Base-by-base conservation (phyloP, 164 flowering plant genomes). In the Umbellularia californica region DNA sequence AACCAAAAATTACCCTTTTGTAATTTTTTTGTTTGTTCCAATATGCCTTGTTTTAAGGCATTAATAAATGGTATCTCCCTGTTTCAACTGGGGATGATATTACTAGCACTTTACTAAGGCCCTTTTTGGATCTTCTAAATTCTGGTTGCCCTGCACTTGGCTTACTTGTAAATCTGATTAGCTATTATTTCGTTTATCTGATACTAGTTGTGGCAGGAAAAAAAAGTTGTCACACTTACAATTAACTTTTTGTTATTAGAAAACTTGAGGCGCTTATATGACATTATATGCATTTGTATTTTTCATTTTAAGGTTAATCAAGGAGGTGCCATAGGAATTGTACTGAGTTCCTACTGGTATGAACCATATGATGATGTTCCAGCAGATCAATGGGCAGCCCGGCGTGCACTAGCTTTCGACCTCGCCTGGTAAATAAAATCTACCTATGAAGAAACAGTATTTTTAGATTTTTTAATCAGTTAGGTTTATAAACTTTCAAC, bases 281-380 rank as follows among this genome's bases (percentile, higher is more conserved):
- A 67, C 70, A 20, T 5, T 13, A 30, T 28, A 33, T 33, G 20
- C 33, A 35, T 69, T 69, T 41, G 1, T 2, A 9, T 35, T 60
- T 12, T 11, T 58, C 50, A 22, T 24, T 12, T 60, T 72, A 17
- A 75, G 77, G 77, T 5, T 10, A 75, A 75, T 22, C 77, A 75
- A 69, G 77, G 77, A n/a, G 72, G 77, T 12, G 69, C 30, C 25
- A 69, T 75, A 12, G 77, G 77, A 58, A 69, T 75, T 11, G 77
- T 69, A 22, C 2, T 75, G 24, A 3, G 22, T 17, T 17, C 67
- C 51, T 23, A 69, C 25, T 69, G 77, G 77, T 75, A 68, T 69
- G 72, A 75, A 58, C 77, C 77, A 30, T 66, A 68, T n/a, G 69
- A 67, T 58, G 64, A 75, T 47, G 69, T 60, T 22, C 77, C 72